Conservation (phyloP, 176 grass and related monocot genomes). For the Oryza meridionalis region DNA sequence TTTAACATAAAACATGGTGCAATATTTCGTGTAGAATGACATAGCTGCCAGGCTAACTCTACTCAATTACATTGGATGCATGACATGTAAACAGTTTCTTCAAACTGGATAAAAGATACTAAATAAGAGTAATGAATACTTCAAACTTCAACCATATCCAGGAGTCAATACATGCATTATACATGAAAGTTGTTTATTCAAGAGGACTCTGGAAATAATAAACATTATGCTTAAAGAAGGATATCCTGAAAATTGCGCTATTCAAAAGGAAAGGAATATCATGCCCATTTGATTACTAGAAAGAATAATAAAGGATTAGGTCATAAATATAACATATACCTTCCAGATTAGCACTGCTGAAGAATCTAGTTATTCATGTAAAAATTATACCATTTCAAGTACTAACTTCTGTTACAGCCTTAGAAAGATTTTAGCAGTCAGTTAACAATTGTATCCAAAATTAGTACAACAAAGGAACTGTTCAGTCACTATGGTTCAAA, state of each 20-base stretch:
- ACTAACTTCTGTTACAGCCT: constrained; percentile 1
- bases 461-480: neutral
- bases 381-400: constrained; percentile 5
- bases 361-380: constrained; percentile 4
- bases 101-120: neutral
- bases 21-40: too few relatives aligned
- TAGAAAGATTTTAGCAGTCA: neutral
- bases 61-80: neutral
- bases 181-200: neutral
- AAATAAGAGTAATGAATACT: constrained; percentile 9
- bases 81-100: constrained; percentile 15
- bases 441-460: neutral
- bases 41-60: neutral
- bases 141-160: constrained; percentile 9
- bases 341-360: neutral
- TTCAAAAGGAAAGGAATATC: constrained; percentile 21
- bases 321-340: neutral
- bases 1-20: constrained; percentile 5
- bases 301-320: neutral
- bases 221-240: constrained; percentile 3
- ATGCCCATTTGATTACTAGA: constrained; percentile 1
- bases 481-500: neutral
- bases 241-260: constrained; percentile 3
- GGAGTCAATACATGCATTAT: neutral
- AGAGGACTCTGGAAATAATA: neutral